These are phyloP conservation scores for Athelia psychrophila DNA, from an alignment of 1,284 basidiomycete genomes.

Conservation along the genomic window DNA sequence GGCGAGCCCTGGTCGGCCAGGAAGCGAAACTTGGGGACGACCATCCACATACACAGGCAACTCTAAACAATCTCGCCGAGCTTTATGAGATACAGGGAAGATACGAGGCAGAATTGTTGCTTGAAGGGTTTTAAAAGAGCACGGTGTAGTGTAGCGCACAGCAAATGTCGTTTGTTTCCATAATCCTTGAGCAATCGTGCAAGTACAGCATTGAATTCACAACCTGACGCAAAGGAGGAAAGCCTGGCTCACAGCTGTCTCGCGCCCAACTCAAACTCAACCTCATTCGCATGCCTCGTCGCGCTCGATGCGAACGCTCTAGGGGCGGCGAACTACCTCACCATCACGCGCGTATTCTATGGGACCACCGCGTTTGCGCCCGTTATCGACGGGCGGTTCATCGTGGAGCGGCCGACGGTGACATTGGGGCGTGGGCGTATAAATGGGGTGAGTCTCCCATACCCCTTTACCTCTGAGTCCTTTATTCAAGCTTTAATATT, in stretches of 20 bases:
- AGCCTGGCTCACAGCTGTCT: slow-evolving; percentile 1
- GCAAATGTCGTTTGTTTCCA: too few species aligned
- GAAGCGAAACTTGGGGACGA: too few species aligned
- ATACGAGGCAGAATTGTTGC: too few species aligned
- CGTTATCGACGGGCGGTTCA: slow-evolving; percentile 43
- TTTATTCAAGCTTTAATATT: not conserved
- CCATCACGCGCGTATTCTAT: slow-evolving; percentile 33
- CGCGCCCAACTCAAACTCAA: slow-evolving; percentile 30
- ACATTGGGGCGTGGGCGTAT: slow-evolving; percentile 30
- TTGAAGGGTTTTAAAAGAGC: too few species aligned
- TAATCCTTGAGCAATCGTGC: too few species aligned
- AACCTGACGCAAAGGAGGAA: too few species aligned
- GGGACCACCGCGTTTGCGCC: slow-evolving; percentile 40
- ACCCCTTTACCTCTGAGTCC: not conserved
- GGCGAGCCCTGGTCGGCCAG: too few species aligned
- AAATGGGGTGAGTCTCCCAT: slow-evolving; percentile 34
- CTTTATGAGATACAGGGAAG: too few species aligned
- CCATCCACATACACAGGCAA: too few species aligned
- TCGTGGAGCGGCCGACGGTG: slow-evolving; percentile 36
- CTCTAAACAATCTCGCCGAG: too few species aligned
- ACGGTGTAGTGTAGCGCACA: too few species aligned
- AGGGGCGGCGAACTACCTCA: slow-evolving; percentile 29
- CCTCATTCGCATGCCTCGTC: slow-evolving; percentile 35
- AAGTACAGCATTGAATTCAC: too few species aligned
- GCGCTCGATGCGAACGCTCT: slow-evolving; percentile 24